These are phyloP conservation scores for Leccinum subtestaceum DNA, from an alignment of 768 basidiomycete genomes.

Conservation along the genomic window DNA sequence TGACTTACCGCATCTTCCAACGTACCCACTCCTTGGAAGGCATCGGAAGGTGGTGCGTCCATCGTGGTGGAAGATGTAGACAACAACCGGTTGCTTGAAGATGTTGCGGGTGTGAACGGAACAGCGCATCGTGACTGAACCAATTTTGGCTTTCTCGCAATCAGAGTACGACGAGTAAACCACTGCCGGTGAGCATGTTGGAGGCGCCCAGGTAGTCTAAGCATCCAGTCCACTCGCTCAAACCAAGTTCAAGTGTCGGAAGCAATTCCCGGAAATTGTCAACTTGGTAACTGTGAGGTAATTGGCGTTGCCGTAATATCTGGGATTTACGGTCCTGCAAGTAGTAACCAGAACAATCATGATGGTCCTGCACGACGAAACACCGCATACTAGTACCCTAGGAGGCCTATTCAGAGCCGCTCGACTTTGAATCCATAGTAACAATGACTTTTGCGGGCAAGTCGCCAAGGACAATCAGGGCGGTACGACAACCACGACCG, in stretches of 20 bases:
- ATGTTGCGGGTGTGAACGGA: neutral
- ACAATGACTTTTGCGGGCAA: neutral
- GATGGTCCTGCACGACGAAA: neutral
- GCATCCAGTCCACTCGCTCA: conserved; percentile 5
- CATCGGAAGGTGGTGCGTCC: neutral
- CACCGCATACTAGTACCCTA: neutral
- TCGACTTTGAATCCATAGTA: neutral
- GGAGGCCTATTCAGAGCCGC: neutral
- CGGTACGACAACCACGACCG: neutral
- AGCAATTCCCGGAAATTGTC: neutral
- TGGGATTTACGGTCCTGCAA: neutral
- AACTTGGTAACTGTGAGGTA: neutral
- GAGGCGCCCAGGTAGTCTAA: conserved; percentile 3
- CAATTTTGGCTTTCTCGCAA: neutral
- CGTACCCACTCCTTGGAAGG: conserved; percentile 1
- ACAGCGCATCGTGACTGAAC: neutral
- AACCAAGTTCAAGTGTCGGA: neutral
- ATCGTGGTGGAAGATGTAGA: conserved; percentile 7
- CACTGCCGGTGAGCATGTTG: neutral
- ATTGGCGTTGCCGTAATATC: neutral
- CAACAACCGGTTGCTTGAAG: neutral
- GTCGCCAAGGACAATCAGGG: neutral
- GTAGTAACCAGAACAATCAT: neutral
- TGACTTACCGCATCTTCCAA: conserved; percentile 24
- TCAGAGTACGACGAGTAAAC: neutral